A percentile compares a stretch with the other conserved stretches of the same genome.
Evolutionary conservation across 2,329 filamentous ascomycete genomes (phyloP).

Genomic region (Sporothrix pallida): DNA sequence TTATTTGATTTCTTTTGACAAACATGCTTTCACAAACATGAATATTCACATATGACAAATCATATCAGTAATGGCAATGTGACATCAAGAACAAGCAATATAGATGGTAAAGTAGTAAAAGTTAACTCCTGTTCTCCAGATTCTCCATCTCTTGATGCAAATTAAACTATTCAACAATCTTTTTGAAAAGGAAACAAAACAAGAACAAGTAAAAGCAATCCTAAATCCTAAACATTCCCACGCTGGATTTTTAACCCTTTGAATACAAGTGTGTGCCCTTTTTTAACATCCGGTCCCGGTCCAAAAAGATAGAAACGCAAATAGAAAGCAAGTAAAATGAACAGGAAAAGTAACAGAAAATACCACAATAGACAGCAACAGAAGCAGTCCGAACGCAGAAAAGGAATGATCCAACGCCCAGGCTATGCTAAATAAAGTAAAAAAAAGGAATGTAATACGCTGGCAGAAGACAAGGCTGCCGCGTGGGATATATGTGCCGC

Average conservation of each 20-base stretch:
- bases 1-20: no score
- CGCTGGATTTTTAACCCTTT: background rate
- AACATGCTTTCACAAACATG: no score
- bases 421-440: conserved; percentile 22
- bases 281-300: background rate
- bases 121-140: conserved; percentile 10
- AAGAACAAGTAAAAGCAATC: background rate
- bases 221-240: background rate
- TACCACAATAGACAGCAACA: background rate
- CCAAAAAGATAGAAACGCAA: background rate
- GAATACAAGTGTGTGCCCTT: background rate
- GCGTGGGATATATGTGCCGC: conserved; percentile 26
- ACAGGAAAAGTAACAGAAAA: conserved; percentile 1
- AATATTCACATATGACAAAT: no score
- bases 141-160: conserved; percentile 25
- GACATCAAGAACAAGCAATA: background rate
- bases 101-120: background rate
- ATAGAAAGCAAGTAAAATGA: background rate
- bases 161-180: conserved; percentile 10
- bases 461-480: background rate
- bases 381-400: conserved; percentile 5
- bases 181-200: background rate
- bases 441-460: conserved; percentile 28
- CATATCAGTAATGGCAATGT: background rate
- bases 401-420: conserved; percentile 25